These are phyloP conservation scores for Pontederia paniculata DNA, from an alignment of 176 grass and related monocot species.

Conservation along the genomic window DNA sequence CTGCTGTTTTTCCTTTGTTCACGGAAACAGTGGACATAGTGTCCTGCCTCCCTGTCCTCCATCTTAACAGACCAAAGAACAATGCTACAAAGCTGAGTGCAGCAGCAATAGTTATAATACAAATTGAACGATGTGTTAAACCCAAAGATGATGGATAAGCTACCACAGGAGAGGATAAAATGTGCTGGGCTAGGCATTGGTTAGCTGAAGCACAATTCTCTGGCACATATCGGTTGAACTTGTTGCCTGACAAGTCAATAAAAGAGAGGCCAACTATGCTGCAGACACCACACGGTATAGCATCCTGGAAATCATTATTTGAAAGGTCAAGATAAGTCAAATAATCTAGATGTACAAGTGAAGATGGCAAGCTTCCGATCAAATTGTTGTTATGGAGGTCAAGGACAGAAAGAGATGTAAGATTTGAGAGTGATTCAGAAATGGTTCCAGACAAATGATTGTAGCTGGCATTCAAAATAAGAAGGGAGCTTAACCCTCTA, in stretches of 20 bases:
- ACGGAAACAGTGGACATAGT: slow-evolving; percentile 27
- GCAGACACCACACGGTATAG: slow-evolving; percentile 68
- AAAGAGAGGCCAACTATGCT: slow-evolving; percentile 54
- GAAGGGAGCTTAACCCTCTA: slow-evolving; percentile 37
- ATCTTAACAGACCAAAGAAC: slow-evolving; percentile 35
- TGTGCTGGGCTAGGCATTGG: slow-evolving; percentile 24
- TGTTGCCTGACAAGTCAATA: slow-evolving; percentile 72
- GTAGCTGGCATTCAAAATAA: slow-evolving; percentile 71
- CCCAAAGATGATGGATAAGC: slow-evolving; percentile 27
- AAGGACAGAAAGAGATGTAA: slow-evolving; percentile 57
- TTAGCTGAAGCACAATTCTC: slow-evolving; percentile 42
- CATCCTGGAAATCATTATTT: slow-evolving; percentile 56
- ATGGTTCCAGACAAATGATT: slow-evolving; percentile 66
- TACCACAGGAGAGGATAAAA: slow-evolving; percentile 19
- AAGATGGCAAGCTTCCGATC: slow-evolving; percentile 50
- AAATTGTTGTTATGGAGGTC: slow-evolving; percentile 87
- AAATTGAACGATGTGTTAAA: slow-evolving; percentile 29
- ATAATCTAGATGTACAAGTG: slow-evolving; percentile 50
- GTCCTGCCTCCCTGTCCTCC: slow-evolving; percentile 35
- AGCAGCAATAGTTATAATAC: slow-evolving; percentile 25
- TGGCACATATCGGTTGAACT: slow-evolving; percentile 34
- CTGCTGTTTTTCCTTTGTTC: slow-evolving; percentile 38
- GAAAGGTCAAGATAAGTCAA: slow-evolving; percentile 92
- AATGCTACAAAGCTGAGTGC: slow-evolving; percentile 28
- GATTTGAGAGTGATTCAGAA: slow-evolving; percentile 61